These are phyloP conservation scores for Oropetium thomaeum DNA, from an alignment of 176 grass and related monocot species.

Conservation along the genomic window DNA sequence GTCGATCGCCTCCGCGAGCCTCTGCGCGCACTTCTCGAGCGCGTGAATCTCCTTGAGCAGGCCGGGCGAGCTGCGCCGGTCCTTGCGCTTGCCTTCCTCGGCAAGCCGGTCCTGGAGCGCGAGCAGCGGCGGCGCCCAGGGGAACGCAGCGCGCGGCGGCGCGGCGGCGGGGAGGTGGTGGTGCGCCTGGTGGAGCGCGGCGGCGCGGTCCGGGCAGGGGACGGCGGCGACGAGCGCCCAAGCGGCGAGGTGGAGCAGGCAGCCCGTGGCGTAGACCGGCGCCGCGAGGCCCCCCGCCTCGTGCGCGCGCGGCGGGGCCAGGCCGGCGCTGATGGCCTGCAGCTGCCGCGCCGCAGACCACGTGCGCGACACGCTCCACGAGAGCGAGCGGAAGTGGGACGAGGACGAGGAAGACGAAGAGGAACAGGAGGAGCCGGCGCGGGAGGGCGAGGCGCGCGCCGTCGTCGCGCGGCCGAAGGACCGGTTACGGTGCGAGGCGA, in stretches of 20 bases:
- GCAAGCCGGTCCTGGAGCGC: constrained; percentile 70
- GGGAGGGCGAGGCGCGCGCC: constrained; percentile 38
- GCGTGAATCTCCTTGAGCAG: constrained; percentile 77
- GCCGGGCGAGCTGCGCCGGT: constrained; percentile 69
- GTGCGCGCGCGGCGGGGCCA: constrained; percentile 59
- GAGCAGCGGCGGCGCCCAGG: constrained; percentile 66
- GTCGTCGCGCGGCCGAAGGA: constrained; percentile 70
- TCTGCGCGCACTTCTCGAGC: constrained; percentile 62
- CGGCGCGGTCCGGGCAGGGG: constrained; percentile 76
- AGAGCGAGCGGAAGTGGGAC: constrained; percentile 84
- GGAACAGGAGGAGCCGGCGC: background rate
- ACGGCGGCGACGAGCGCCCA: constrained; percentile 80
- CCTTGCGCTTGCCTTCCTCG: constrained; percentile 89
- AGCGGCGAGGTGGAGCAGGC: constrained; percentile 64
- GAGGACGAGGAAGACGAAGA: constrained; percentile 29
- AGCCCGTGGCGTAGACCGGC: constrained; percentile 66
- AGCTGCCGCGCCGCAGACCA: constrained; percentile 95
- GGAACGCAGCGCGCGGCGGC: constrained; percentile 51
- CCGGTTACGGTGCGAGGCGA: constrained; percentile 84
- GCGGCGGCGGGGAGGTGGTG: constrained; percentile 31
- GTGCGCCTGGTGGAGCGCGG: constrained; percentile 55
- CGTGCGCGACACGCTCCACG: constrained; percentile 89
- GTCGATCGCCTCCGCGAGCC: constrained; percentile 62
- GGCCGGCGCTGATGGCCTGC: constrained; percentile 62
- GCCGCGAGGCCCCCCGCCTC: constrained; percentile 60